Base-by-base conservation (phyloP, 2,329 filamentous ascomycete genomes). In the Pseudogymnoascus sp. region DNA sequence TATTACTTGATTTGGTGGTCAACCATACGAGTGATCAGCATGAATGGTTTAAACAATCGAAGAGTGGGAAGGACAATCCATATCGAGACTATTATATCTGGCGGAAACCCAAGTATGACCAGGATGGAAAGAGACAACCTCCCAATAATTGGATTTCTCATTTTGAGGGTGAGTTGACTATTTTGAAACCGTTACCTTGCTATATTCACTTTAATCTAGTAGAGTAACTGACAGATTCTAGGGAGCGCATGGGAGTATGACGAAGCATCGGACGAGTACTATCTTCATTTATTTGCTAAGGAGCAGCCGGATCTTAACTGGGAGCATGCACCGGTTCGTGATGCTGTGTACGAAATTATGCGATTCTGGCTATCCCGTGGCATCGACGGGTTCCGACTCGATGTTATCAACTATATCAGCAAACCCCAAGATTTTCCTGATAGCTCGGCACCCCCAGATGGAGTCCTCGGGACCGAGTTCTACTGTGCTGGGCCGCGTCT, bases 281-380 rank as follows among this genome's bases (percentile, higher is more conserved):
- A 90, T 68, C 81, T 92, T 0, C 85, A 88, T 64, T 78, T 94
- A 11, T 95, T 90, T 71, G 84, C 86, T 5, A 81, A 80, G 4
- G 84, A 89, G 65, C 90, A 93, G 70, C 89, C 90, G 0, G 90
- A 94, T 67, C 78, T 94, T n/a, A 94, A 94, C 73, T 94, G 89
- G 89, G 88, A 92, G 68, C 88, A 87, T 61, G 78, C 79, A 0
- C 82, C 81, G 7, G 82, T 87, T 0, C 81, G 89, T 14, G 75
- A 82, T 57, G 89, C 88, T 1, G 84, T 92, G 5, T 89, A 91
- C 70, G 79, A 86, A 32, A 80, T 87, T 4, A 88, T 92, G 81
- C 80, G 82, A 32, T 94, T 92, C 71, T 94, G 90, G 90, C 80
- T 94, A 0, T 77, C 89, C 59, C 81, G 83, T 32, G 89, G 89